phyloP scores from a whole-genome alignment of 805 yeast genomes.

The Metschnikowia anglica region DNA sequence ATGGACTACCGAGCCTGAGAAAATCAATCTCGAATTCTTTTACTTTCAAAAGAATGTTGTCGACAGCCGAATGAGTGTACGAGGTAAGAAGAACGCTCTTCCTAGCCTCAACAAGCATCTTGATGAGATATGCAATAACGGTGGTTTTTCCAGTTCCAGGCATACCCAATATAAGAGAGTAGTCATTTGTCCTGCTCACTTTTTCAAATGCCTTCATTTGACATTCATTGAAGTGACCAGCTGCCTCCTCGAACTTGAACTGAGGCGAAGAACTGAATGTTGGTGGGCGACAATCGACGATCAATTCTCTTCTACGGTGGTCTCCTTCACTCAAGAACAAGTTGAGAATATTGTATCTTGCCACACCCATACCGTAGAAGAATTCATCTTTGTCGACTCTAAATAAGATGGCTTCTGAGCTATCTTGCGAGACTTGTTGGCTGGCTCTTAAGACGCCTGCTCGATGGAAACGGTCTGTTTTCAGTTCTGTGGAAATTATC shows the following conservation, averaged over 20 bases:
- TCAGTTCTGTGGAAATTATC: constrained; percentile 44
- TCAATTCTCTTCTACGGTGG: constrained; percentile 39
- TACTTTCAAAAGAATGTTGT: constrained; percentile 82
- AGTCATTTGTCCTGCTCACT: constrained; percentile 67
- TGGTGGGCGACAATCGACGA: constrained; percentile 58
- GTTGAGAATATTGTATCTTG: constrained; percentile 73
- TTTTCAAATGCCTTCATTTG: constrained; percentile 68
- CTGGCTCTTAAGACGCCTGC: constrained; percentile 18
- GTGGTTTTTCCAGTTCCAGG: constrained; percentile 98
- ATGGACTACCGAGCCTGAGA: constrained; percentile 63
- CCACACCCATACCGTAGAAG: constrained; percentile 70
- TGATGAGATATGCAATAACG: constrained; percentile 74
- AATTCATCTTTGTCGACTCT: constrained; percentile 81
- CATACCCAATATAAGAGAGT: constrained; percentile 87
- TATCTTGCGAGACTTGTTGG: constrained; percentile 7
- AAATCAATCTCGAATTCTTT: constrained; percentile 40
- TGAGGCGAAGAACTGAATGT: constrained; percentile 31
- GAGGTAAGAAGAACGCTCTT: constrained; percentile 77
- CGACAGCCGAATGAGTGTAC: constrained; percentile 95
- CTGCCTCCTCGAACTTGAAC: constrained; percentile 17
- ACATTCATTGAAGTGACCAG: constrained; percentile 57
- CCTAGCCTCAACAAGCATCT: constrained; percentile 54
- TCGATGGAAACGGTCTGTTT: constrained; percentile 40
- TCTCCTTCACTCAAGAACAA: constrained; percentile 58
- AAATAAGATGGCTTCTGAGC: constrained; percentile 30